Conservation (phyloP, 768 basidiomycete genomes). For the Lentinula guzmanii region DNA sequence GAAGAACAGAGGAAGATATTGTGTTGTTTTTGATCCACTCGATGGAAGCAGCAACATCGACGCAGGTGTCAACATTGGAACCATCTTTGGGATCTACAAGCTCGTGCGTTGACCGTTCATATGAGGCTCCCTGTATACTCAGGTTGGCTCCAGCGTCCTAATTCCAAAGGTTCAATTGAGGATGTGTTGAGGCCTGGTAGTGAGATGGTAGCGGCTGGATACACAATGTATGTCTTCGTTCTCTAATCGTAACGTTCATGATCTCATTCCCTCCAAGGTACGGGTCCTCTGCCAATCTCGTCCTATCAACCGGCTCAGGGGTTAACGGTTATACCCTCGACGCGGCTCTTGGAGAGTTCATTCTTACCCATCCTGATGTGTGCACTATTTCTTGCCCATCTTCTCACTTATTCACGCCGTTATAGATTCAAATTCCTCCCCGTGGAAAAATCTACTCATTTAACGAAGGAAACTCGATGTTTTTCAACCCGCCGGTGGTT, state of each 20-base stretch:
- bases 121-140: background rate
- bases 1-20: constrained; percentile 79
- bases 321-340: constrained; percentile 99
- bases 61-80: constrained; percentile 96
- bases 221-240: constrained; percentile 76
- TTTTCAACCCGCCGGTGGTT: constrained; percentile 79
- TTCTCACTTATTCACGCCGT: constrained; percentile 1
- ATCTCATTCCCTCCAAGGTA: constrained; percentile 30
- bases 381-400: constrained; percentile 13
- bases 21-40: constrained; percentile 97
- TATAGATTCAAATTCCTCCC: constrained; percentile 82
- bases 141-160: constrained; percentile 46
- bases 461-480: constrained; percentile 97
- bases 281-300: constrained; percentile 94
- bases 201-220: constrained; percentile 97
- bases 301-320: constrained; percentile 90
- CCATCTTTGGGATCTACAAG: constrained; percentile 96
- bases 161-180: constrained; percentile 69
- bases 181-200: constrained; percentile 92
- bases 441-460: constrained; percentile 99
- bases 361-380: constrained; percentile 95
- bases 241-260: constrained; percentile 1
- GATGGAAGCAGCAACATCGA: constrained; percentile 97
- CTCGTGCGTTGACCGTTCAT: constrained; percentile 48
- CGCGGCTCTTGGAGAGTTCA: constrained; percentile 93